Conservation (phyloP, 371 early-diverging fungal species). For the Enterospora canceri region DNA sequence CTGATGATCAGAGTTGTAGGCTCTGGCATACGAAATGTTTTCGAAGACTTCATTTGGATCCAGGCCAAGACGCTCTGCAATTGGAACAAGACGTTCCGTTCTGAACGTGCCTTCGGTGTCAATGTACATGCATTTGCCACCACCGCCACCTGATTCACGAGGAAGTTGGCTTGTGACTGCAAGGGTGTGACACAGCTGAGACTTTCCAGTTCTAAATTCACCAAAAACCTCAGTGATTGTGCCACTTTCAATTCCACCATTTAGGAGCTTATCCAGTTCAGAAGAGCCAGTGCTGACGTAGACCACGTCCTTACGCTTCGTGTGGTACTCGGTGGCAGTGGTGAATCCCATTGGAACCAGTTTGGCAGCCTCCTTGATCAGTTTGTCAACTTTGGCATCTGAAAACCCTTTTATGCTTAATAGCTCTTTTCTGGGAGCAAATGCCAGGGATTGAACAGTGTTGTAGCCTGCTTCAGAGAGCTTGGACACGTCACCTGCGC, state of each 20-base stretch:
- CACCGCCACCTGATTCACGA: conserved; percentile 71
- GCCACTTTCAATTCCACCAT: conserved; percentile 92
- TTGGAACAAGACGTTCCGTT: conserved; percentile 71
- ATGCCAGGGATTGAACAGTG: conserved; percentile 86
- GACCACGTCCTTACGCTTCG: conserved; percentile 69
- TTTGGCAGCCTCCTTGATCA: conserved; percentile 80
- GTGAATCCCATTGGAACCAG: conserved; percentile 88
- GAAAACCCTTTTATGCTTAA: conserved; percentile 85
- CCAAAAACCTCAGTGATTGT: conserved; percentile 97
- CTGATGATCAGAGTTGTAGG: conserved; percentile 93
- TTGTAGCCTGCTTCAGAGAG: conserved; percentile 76
- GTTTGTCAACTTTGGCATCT: conserved; percentile 89
- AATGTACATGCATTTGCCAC: conserved; percentile 88
- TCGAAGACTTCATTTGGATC: conserved; percentile 75
- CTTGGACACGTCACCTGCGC: conserved; percentile 69
- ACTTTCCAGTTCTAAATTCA: conserved; percentile 97
- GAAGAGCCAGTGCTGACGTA: conserved; percentile 80
- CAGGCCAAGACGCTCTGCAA: conserved; percentile 76
- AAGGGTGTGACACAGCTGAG: conserved; percentile 89
- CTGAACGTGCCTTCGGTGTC: conserved; percentile 98
- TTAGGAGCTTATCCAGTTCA: conserved; percentile 81
- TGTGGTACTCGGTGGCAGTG: conserved; percentile 80
- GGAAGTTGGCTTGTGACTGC: conserved; percentile 91
- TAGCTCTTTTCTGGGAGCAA: conserved; percentile 78
- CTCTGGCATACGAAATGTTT: conserved; percentile 86